Conservation (phyloP, 108 stramenopile genomes). For the Schizochytrium sp. region DNA sequence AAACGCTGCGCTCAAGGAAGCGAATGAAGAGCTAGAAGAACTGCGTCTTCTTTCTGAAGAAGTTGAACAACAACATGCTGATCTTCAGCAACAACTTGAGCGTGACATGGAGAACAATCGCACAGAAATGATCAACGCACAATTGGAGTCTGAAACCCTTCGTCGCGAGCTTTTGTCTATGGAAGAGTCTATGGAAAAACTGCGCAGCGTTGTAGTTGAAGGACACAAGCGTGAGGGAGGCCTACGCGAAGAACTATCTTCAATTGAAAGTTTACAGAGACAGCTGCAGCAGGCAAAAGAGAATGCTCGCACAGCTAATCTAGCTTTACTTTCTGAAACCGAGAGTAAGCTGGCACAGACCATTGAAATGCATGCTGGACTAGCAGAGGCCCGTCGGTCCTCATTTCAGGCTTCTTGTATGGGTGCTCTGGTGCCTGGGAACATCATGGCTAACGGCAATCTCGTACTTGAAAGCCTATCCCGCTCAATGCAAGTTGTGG, state of each 20-base stretch:
- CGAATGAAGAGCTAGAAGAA: conserved; percentile 58
- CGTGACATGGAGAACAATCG: background rate
- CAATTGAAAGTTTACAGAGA: background rate
- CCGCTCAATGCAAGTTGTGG: background rate
- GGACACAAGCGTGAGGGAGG: conserved; percentile 28
- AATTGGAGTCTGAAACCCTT: background rate
- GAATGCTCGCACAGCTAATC: conserved; percentile 25
- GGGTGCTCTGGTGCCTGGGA: background rate
- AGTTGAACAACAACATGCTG: conserved; percentile 39
- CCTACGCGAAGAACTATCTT: background rate
- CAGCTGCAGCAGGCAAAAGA: conserved; percentile 18
- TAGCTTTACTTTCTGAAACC: conserved; percentile 41
- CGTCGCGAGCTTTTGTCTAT: background rate
- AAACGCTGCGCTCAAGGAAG: conserved; percentile 41
- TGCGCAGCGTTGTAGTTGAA: background rate
- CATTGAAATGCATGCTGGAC: background rate
- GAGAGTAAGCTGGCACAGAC: background rate
- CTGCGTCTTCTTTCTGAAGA: conserved; percentile 47
- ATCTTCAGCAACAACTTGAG: conserved; percentile 39
- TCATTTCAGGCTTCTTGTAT: background rate
- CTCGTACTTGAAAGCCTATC: background rate
- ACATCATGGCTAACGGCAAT: background rate
- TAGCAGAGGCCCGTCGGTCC: background rate
- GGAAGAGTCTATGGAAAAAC: conserved; percentile 1
- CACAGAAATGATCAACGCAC: background rate